phyloP scores from a whole-genome alignment of 345 rosid genomes.

The Rhizophora apiculata region DNA sequence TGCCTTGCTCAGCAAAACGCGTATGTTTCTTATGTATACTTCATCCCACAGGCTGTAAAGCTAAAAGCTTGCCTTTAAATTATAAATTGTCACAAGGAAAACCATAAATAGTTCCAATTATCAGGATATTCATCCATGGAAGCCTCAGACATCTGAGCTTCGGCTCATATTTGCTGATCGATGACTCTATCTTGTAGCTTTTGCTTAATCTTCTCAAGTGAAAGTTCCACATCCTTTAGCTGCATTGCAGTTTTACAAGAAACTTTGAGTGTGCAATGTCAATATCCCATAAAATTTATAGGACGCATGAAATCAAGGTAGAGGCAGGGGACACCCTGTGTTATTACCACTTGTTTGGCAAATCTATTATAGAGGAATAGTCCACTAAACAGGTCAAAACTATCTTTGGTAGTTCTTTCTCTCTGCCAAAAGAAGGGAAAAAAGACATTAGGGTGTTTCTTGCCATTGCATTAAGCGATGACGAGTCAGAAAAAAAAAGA shows the following conservation, averaged over 20 bases:
- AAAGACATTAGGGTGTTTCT: background rate
- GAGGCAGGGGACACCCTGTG: background rate
- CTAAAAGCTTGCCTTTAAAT: background rate
- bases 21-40: too few relatives aligned
- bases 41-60: too few relatives aligned
- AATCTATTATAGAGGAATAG: conserved; percentile 45
- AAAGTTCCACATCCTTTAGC: conserved; percentile 42
- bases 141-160: background rate
- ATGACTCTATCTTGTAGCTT: conserved; percentile 29
- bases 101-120: too few relatives aligned
- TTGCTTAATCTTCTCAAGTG: conserved; percentile 36
- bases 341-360: conserved; percentile 49
- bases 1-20: too few relatives aligned
- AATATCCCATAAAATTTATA: background rate
- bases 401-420: conserved; percentile 27
- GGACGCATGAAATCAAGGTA: background rate
- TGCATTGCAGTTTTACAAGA: conserved; percentile 21
- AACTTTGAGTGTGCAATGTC: background rate
- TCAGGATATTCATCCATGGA: too few relatives aligned
- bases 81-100: background rate
- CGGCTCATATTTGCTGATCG: conserved; percentile 21
- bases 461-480: background rate
- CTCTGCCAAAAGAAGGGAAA: conserved; percentile 33
- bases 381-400: conserved; percentile 51
- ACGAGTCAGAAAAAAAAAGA: background rate